Evolutionary conservation across 805 yeast genomes (phyloP).

Genomic region (Suhomyces tanzawaensis): DNA sequence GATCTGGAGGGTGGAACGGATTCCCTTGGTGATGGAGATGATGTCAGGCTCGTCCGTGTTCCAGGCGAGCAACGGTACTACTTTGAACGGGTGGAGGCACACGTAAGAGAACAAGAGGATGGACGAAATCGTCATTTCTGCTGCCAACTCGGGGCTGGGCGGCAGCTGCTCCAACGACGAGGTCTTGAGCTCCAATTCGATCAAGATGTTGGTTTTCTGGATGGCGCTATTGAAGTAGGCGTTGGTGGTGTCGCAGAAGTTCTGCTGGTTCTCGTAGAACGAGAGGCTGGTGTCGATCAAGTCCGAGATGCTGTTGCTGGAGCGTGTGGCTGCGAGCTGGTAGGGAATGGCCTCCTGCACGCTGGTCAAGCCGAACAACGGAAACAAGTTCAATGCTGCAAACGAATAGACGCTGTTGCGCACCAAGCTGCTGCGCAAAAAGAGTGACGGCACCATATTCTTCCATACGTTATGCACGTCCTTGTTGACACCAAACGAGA

Average conservation of each 20-base stretch:
- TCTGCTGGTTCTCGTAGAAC: conserved; percentile 6
- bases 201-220: conserved; percentile 9
- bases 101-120: conserved; percentile 26
- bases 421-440: conserved; percentile 23
- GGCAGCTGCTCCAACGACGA: neutral
- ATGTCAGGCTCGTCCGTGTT: conserved; percentile 20
- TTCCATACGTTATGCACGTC: conserved; percentile 25
- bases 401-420: conserved; percentile 24
- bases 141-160: conserved; percentile 1
- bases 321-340: neutral
- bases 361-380: conserved; percentile 15
- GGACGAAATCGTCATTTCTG: conserved; percentile 19
- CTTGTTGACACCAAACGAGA: conserved; percentile 23
- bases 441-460: conserved; percentile 23
- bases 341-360: conserved; percentile 4
- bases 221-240: conserved; percentile 22
- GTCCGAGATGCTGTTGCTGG: neutral
- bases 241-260: conserved; percentile 18
- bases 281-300: conserved; percentile 1
- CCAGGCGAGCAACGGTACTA: conserved; percentile 28
- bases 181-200: conserved; percentile 2
- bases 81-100: conserved; percentile 30
- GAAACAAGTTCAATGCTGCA: conserved; percentile 25
- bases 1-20: conserved; percentile 8
- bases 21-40: conserved; percentile 19